A percentile compares a stretch with the other conserved stretches of the same genome.
These are phyloP conservation scores for Candolleomyces eurysporus DNA, from an alignment of 768 basidiomycete genomes.

Conservation along the genomic window DNA sequence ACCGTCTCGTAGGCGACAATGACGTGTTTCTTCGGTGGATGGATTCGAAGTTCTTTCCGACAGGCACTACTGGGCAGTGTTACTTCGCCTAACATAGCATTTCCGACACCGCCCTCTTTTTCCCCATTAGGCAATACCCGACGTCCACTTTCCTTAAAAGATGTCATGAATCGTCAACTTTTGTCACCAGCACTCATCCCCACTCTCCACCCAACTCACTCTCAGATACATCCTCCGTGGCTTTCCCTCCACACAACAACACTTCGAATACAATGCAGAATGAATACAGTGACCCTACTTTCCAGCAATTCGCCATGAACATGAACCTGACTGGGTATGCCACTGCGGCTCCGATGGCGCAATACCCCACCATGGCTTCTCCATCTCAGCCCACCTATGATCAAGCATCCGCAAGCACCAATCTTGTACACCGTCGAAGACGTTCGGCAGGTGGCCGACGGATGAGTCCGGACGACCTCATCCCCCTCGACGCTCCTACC, in stretches of 20 bases:
- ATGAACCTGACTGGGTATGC: slow-evolving; percentile 13
- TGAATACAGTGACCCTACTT: slow-evolving; percentile 13
- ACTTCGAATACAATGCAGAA: slow-evolving; percentile 19
- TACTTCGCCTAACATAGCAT: neutral
- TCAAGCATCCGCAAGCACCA: neutral
- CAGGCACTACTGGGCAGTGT: neutral
- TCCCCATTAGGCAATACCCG: slow-evolving; percentile 4
- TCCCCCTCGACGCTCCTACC: slow-evolving; percentile 76
- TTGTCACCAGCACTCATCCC: neutral
- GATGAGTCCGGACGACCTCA: slow-evolving; percentile 53
- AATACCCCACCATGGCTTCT: slow-evolving; percentile 9
- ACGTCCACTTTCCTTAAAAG: neutral
- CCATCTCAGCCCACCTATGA: neutral
- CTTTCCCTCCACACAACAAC: neutral
- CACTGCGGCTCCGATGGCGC: slow-evolving; percentile 1
- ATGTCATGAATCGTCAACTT: neutral
- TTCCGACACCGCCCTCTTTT: neutral
- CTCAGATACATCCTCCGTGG: neutral
- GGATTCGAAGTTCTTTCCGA: neutral
- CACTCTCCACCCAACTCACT: neutral
- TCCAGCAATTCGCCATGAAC: slow-evolving; percentile 18
- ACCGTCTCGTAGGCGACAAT: neutral
- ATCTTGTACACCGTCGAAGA: neutral
- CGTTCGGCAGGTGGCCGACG: slow-evolving; percentile 52
- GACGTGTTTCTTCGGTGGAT: neutral